These are phyloP conservation scores for Pleurotus cornucopiae DNA, from an alignment of 768 basidiomycete genomes.

Conservation along the genomic window DNA sequence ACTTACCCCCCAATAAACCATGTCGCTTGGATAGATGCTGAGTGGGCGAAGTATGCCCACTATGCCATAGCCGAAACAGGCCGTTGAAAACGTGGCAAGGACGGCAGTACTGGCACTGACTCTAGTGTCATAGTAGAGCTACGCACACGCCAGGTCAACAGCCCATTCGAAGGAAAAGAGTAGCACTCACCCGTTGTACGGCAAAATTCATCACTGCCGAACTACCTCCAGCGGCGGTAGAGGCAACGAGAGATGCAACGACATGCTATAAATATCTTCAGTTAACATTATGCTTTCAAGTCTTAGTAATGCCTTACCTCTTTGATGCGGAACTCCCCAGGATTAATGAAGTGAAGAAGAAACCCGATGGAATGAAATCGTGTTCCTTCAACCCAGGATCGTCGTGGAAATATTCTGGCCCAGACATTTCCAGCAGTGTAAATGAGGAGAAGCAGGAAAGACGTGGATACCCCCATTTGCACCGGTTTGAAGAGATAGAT, in stretches of 20 bases:
- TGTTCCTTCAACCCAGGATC: slow-evolving; percentile 38
- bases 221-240: slow-evolving; percentile 50
- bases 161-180: background rate
- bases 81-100: slow-evolving; percentile 60
- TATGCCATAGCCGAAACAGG: slow-evolving; percentile 61
- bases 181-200: slow-evolving; percentile 43
- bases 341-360: slow-evolving; percentile 47
- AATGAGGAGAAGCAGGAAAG: slow-evolving; percentile 54
- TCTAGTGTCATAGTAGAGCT: slow-evolving; percentile 58
- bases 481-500: slow-evolving; percentile 60
- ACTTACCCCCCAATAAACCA: slow-evolving; percentile 58
- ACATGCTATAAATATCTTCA: slow-evolving; percentile 39
- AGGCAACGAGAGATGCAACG: slow-evolving; percentile 50
- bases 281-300: background rate
- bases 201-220: slow-evolving; percentile 58
- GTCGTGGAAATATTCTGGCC: slow-evolving; percentile 41
- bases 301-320: slow-evolving; percentile 32
- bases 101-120: slow-evolving; percentile 52
- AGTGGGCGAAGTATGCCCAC: slow-evolving; percentile 56
- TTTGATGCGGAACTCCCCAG: slow-evolving; percentile 51
- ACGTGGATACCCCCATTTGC: slow-evolving; percentile 43
- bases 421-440: slow-evolving; percentile 49
- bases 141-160: background rate
- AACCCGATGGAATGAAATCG: slow-evolving; percentile 34
- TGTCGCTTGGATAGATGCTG: slow-evolving; percentile 57